These are phyloP conservation scores for Trametes cingulata DNA, from an alignment of 768 basidiomycete genomes.

Conservation along the genomic window DNA sequence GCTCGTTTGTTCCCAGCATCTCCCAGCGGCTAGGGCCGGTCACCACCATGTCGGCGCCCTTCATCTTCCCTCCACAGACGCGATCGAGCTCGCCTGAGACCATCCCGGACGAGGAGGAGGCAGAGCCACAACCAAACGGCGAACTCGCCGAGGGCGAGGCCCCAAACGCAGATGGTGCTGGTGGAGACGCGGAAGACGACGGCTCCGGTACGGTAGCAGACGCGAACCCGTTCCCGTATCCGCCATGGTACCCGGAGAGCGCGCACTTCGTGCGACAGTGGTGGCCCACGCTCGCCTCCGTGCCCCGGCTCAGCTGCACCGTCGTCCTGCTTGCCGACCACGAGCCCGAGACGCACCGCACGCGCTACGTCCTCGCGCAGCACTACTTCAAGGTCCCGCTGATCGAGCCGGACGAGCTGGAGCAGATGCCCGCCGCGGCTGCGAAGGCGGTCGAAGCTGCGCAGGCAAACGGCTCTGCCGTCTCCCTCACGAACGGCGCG, in stretches of 20 bases:
- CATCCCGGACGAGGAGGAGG: background rate
- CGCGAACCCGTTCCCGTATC: slow-evolving; percentile 65
- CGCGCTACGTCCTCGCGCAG: slow-evolving; percentile 66
- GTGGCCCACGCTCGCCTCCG: slow-evolving; percentile 69
- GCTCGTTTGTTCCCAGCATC: slow-evolving; percentile 25
- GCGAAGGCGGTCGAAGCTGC: slow-evolving; percentile 7
- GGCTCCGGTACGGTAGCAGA: slow-evolving; percentile 15
- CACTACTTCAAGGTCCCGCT: slow-evolving; percentile 77
- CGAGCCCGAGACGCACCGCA: slow-evolving; percentile 58
- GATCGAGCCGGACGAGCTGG: slow-evolving; percentile 20
- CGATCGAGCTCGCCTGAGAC: slow-evolving; percentile 3
- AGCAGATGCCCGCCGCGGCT: background rate
- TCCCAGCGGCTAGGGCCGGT: slow-evolving; percentile 26
- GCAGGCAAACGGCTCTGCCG: slow-evolving; percentile 1
- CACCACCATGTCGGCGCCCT: slow-evolving; percentile 23
- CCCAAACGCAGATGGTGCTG: background rate
- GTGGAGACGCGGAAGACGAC: slow-evolving; percentile 1
- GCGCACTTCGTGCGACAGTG: slow-evolving; percentile 80
- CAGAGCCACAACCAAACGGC: background rate
- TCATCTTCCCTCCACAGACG: slow-evolving; percentile 26
- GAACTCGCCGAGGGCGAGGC: background rate
- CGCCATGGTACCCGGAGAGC: slow-evolving; percentile 70
- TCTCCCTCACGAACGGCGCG: background rate
- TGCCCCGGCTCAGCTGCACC: slow-evolving; percentile 70
- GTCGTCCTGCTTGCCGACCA: slow-evolving; percentile 68